Percentiles rank a stretch among this genome's conserved stretches.
phyloP scores from a whole-genome alignment of 805 yeast genomes.

The Candida golubevii region DNA sequence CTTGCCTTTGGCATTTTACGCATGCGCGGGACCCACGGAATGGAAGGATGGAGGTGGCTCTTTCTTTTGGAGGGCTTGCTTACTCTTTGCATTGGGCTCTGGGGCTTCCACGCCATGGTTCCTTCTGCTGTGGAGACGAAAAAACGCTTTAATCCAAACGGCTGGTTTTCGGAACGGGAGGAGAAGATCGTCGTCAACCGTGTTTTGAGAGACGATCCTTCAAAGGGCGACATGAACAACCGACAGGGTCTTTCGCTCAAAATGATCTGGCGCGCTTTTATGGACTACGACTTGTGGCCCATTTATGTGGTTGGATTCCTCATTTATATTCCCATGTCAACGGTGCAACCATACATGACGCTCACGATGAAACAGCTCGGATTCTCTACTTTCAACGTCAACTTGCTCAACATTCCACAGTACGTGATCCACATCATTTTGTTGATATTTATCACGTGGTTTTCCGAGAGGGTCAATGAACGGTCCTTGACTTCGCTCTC shows the following conservation, averaged over 20 bases:
- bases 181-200: constrained; percentile 55
- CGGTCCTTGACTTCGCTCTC: constrained; percentile 21
- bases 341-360: constrained; percentile 39
- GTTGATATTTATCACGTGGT: constrained; percentile 18
- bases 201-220: constrained; percentile 59
- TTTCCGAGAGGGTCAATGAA: constrained; percentile 22
- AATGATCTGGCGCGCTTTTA: constrained; percentile 36
- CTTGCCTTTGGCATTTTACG: constrained; percentile 50
- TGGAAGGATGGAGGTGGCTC: constrained; percentile 62
- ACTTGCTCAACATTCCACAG: constrained; percentile 50
- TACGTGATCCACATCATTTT: constrained; percentile 26
- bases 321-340: constrained; percentile 16
- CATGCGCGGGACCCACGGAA: constrained; percentile 41
- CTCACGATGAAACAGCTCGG: constrained; percentile 46
- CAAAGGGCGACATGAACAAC: constrained; percentile 59
- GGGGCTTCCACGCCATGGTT: constrained; percentile 46
- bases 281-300: constrained; percentile 56
- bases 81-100: constrained; percentile 51
- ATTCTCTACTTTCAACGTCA: constrained; percentile 49
- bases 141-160: constrained; percentile 45
- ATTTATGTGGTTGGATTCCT: constrained; percentile 46
- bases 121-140: constrained; percentile 52
- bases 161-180: constrained; percentile 48
- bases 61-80: constrained; percentile 60
- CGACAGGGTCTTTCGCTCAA: constrained; percentile 46